A percentile compares a stretch with the other conserved stretches of the same genome.
Evolutionary conservation across 148 eudicot species (phyloP).

Genomic region (Nepenthes gracilis): DNA sequence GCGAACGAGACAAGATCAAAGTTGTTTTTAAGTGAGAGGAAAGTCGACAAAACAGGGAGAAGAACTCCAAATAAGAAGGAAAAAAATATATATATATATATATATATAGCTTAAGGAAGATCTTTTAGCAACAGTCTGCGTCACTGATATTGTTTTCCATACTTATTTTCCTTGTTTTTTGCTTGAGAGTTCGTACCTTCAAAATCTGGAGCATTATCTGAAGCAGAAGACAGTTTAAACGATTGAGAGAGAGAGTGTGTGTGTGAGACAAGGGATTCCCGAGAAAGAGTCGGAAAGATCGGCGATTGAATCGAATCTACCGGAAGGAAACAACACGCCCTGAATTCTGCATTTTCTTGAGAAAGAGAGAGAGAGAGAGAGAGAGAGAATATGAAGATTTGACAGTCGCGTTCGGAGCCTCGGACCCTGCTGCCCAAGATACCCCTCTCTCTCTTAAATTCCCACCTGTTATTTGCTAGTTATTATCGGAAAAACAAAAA

Average conservation of each 20-base stretch:
- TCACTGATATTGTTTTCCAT: no score
- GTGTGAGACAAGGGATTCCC: conserved; percentile 11
- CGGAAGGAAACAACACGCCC: conserved; percentile 10
- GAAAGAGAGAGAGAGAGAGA: conserved; percentile 5
- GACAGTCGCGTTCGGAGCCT: conserved; percentile 45
- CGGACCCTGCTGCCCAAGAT: conserved; percentile 17
- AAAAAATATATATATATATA: no score
- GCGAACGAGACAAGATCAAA: no score
- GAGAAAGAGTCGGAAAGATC: conserved; percentile 23
- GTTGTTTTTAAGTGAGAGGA: no score
- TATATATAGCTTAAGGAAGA: background rate
- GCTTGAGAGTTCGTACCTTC: conserved; percentile 25
- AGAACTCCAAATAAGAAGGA: background rate
- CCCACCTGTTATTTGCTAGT: no score
- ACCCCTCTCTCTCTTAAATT: no score
- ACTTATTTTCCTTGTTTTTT: background rate
- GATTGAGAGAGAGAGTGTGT: conserved; percentile 9
- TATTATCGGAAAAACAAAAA: no score
- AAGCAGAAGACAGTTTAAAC: background rate
- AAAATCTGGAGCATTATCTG: conserved; percentile 33
- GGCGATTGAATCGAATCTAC: conserved; percentile 45
- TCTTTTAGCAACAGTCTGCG: background rate
- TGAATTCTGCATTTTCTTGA: conserved; percentile 12
- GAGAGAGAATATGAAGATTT: conserved; percentile 43
- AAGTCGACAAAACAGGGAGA: background rate